A percentile compares a stretch with the other conserved stretches of the same genome.
These are phyloP conservation scores for Elaeagnus macrophylla DNA, from an alignment of 306 rosid genomes.

Conservation along the genomic window DNA sequence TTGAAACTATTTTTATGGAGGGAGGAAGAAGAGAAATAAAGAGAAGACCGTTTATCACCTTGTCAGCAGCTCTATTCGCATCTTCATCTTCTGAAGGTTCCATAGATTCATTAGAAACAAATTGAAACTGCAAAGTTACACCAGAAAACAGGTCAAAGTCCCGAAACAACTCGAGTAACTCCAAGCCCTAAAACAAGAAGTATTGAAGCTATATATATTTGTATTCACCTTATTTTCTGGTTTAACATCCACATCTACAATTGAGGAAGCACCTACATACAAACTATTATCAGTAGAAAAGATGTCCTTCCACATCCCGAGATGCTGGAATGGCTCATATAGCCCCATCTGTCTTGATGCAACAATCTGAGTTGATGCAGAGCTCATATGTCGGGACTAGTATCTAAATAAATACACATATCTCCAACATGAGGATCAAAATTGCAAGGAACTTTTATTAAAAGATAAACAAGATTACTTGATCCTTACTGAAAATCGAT, in stretches of 20 bases:
- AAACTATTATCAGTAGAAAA: constrained; percentile 39
- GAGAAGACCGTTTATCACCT: constrained; percentile 40
- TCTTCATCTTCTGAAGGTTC: constrained; percentile 52
- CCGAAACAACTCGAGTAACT: not conserved
- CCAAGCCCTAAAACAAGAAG: constrained; percentile 5
- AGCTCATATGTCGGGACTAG: constrained; percentile 37
- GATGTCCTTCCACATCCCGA: constrained; percentile 60
- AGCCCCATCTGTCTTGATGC: constrained; percentile 55
- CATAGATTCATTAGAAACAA: constrained; percentile 39
- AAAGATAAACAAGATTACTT: too few relatives aligned
- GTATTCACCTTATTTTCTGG: constrained; percentile 44
- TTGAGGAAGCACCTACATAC: constrained; percentile 34
- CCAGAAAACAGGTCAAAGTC: constrained; percentile 12
- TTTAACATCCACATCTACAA: constrained; percentile 36
- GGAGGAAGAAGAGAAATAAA: too few relatives aligned
- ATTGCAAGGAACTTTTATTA: too few relatives aligned
- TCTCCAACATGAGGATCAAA: not conserved
- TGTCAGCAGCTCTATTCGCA: constrained; percentile 36
- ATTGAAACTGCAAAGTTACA: constrained; percentile 36
- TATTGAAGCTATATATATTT: not conserved
- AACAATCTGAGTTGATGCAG: constrained; percentile 46
- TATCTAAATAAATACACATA: not conserved
- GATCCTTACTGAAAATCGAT: too few relatives aligned
- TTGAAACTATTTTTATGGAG: too few relatives aligned
- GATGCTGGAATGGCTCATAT: constrained; percentile 72